These are phyloP conservation scores for Symbiodinium natans DNA, from an alignment of 73 alveolate genomes.

Conservation along the genomic window DNA sequence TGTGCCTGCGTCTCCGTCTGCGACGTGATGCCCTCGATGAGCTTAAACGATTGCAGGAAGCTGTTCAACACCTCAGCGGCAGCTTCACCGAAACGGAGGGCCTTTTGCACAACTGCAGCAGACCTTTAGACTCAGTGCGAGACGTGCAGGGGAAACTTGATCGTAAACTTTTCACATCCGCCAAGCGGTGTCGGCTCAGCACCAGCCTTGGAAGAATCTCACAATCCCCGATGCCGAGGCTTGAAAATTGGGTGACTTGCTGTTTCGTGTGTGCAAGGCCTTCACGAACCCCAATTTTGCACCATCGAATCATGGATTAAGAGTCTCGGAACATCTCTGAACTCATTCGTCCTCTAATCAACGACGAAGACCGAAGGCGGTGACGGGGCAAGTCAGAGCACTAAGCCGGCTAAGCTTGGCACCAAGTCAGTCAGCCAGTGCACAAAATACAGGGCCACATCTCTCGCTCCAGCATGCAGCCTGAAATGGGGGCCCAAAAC, in stretches of 20 bases:
- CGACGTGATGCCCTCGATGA: conserved; percentile 73
- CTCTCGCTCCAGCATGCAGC: conserved; percentile 66
- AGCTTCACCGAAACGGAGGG: too few species aligned
- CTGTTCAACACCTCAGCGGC: conserved; percentile 68
- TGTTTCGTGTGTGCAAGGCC: too few species aligned
- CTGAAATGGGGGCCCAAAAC: too few species aligned
- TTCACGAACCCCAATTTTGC: too few species aligned
- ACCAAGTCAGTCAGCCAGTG: conserved; percentile 88
- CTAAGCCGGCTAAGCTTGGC: not conserved
- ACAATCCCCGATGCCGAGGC: too few species aligned
- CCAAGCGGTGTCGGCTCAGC: conserved; percentile 94
- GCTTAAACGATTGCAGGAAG: conserved; percentile 74
- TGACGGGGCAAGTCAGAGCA: too few species aligned
- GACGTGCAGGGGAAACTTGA: conserved; percentile 84
- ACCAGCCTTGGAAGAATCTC: conserved; percentile 37
- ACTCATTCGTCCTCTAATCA: too few species aligned
- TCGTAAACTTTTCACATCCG: conserved; percentile 82
- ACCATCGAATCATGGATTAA: too few species aligned
- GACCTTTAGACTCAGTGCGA: not conserved
- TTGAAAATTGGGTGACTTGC: too few species aligned
- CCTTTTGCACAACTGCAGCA: not conserved
- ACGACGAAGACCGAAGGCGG: too few species aligned
- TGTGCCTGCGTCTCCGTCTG: conserved; percentile 72
- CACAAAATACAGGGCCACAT: conserved; percentile 85
- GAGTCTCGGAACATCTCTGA: too few species aligned